Base-by-base conservation (phyloP, 2,329 filamentous ascomycete species). In the Westerdykella aurantiaca region DNA sequence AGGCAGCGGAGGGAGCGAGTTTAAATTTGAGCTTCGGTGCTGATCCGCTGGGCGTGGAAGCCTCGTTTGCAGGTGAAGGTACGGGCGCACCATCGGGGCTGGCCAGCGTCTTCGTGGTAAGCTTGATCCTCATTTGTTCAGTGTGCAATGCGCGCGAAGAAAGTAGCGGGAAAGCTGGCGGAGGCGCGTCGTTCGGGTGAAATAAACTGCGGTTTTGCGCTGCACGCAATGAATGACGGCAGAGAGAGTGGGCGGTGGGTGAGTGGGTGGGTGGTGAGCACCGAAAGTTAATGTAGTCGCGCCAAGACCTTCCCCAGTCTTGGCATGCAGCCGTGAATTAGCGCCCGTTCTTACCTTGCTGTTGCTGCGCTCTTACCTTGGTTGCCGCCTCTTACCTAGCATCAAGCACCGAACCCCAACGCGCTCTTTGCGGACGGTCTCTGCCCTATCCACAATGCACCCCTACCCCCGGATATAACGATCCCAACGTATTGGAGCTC, bases 21-120 rank as follows among this genome's bases (percentile, higher is more conserved):
- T 64, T 67, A 34, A 66, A 47, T 31, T 66, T 68, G 42, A 68
- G 44, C 45, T 67, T 67, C 18, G 42, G 37, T 12, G 49, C 43
- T 46, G 44, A 10, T 43, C 33, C 10, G 50, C 48, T 31, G 17
- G 50, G 40, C 22, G 54, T 48, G 39, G 51, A 42, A 17, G 48
- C 31, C 31, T 43, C 45, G 5, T 47, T 39, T 11, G 48, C 23
- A 9, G 56, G 35, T 39, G 53, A 44, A 31, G 40, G 43, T 37
- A 45, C 34, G 10, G 59, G 55, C 48, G 58, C 53, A 43, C 49
- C 54, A 42, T 43, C 47, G 10, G 53, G 38, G 31, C 57, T 49
- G 34, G 45, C 43, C 16, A 51, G 50, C 38, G 50, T 55, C 43
- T 60, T 64, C 38, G 64, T 49, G 50, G 61, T 65, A 45, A 67